Evolutionary conservation across 73 alveolate species (phyloP).

Genomic region (Durusdinium trenchii): DNA sequence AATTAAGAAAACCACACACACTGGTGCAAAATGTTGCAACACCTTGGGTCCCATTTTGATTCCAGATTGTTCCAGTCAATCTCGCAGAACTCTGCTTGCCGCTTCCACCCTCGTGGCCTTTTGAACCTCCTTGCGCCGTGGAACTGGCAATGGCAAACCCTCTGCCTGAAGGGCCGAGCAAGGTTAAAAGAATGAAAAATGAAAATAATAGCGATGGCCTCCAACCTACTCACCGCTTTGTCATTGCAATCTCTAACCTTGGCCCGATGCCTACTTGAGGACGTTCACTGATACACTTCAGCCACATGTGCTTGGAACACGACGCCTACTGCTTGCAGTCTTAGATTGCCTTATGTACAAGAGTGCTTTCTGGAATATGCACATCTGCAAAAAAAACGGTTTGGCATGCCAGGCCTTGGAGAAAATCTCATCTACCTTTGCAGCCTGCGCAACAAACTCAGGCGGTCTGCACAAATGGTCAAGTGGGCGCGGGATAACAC

Average conservation of each 20-base stretch:
- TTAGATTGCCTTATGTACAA: background rate
- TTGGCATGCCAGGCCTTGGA: background rate
- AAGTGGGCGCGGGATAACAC: too few species aligned
- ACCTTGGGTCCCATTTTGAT: background rate
- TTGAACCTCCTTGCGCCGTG: constrained; percentile 84
- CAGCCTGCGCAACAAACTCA: too few species aligned
- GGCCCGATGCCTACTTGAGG: background rate
- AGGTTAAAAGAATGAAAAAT: too few species aligned
- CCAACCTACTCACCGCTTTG: too few species aligned
- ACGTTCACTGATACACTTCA: background rate
- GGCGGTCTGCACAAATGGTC: too few species aligned
- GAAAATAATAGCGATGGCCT: too few species aligned
- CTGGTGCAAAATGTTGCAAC: background rate
- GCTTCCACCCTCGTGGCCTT: too few species aligned
- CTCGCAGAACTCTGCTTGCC: too few species aligned
- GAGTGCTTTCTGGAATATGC: background rate
- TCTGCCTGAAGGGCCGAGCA: too few species aligned
- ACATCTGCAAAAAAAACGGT: background rate
- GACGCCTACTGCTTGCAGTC: background rate
- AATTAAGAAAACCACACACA: background rate
- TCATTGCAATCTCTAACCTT: too few species aligned
- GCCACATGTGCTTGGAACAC: background rate
- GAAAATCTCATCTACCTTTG: constrained; percentile 55
- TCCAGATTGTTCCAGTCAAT: too few species aligned
- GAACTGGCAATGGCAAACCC: constrained; percentile 80